Evolutionary conservation across 768 basidiomycete genomes (phyloP), one percentile per base, ranked within the genome.

Genomic region (Amanita phalloides): DNA sequence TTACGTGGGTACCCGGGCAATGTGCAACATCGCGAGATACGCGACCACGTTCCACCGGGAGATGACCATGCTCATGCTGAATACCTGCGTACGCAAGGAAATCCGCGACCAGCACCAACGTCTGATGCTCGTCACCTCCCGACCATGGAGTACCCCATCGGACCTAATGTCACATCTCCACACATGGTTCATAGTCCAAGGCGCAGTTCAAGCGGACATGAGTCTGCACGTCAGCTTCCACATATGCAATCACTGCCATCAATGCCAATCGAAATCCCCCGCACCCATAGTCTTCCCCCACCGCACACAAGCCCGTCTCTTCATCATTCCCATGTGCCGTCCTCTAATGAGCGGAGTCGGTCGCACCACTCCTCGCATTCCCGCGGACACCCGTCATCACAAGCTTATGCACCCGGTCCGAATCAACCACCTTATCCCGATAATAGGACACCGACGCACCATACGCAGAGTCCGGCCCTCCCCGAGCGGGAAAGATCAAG

Each of bases 381-480:
- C 23, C 77, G 75, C 28, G 68, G 72, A 35, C 77, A 71, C 53
- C 72, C 66, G 37, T 64, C 69, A 41, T 63, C 65, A 5, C 69
- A 69, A 53, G 58, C 70, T 7, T 72, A 69, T 42, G 61, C 69
- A 38, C 59, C 65, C 53, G 66, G 65, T 38, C 62, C 68, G 32
- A 62, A 64, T 21, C 73, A 72, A 38, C 77, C 71, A 39, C 77
- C 71, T 45, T 78, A 78, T 61, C 61, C 71, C n/a, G 80, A 81
- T 38, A 56, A 63, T 47, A 56, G 71, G 9, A 63, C 70, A 17
- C 64, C 76, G 37, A 66, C 70, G 43, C 76, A 72, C 55, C 76
- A 73, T 55, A 66, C 66, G 49, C 75, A 74, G 54, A 80, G 77
- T 56, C 79, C 78, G 21, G 72, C 74, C 38, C 64, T 73, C 30